Evolutionary conservation across 2,329 filamentous ascomycete genomes (phyloP), one percentile per base, ranked within the genome.

Genomic region (Cladosporium sp.): DNA sequence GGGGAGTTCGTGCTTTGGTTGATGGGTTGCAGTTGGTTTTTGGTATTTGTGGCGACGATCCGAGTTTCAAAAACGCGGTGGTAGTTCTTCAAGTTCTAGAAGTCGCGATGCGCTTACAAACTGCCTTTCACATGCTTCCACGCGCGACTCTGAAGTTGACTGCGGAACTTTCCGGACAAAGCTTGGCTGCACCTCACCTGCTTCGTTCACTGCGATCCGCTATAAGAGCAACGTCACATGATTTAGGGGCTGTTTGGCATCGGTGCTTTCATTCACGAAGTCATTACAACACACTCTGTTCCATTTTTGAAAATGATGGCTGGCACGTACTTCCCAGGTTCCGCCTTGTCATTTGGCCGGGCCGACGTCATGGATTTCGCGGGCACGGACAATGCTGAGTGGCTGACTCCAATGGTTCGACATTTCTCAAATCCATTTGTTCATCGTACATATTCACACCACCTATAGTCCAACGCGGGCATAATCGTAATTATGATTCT

Each of bases 401-500:
- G 25, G 42, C 54, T 39, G 54, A 36, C 19, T 36, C n/a, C 15
- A 38, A 56, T 49, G 54, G 42, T 43, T 49, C 34, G 42, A 56
- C 34, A 28, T 39, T 55, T 42, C 51, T 25, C 6, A 19, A 7
- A 15, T 28, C 39, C 15, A n/a, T 34, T 34, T 34, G 30, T 34
- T 34, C 30, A 19, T 36, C n/a, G 15, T 37, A 4, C 28, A 36
- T 50, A 19, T 19, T 8, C 34, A n/a, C 19, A 2, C 19, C 7
- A 28, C 12, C 8, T 19, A 30, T 50, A 19, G 14, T 15, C 30
- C 17, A 4, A 50, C 12, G 19, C 19, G 9, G 15, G 15, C 9
- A 37, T 14, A 43, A 11, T 20, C n/a, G 11, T 42, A 14, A 75
- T 60, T 62, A 92, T 92, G 88, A 87, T 91, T 60, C 78, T 94